These are phyloP conservation scores for Ascocoryne sarcoides DNA, from an alignment of 2,329 filamentous ascomycete genomes.

Conservation along the genomic window DNA sequence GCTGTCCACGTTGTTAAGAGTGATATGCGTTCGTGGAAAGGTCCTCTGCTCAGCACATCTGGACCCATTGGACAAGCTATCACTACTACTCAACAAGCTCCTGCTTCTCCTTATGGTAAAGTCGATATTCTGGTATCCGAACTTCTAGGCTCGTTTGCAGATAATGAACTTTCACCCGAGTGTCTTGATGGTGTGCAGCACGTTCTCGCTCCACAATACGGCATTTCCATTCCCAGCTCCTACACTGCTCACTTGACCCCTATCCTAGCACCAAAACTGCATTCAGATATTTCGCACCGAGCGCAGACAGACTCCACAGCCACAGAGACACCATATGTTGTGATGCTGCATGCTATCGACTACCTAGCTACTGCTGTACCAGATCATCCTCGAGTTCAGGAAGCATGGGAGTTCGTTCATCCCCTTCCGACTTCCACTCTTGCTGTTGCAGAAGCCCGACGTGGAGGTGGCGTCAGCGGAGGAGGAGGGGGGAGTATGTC, in stretches of 20 bases:
- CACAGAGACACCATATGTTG: slow-evolving; percentile 89
- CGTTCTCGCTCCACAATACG: slow-evolving; percentile 67
- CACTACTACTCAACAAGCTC: slow-evolving; percentile 28
- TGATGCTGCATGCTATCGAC: slow-evolving; percentile 84
- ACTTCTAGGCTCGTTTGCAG: slow-evolving; percentile 86
- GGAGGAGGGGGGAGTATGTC: slow-evolving; percentile 65
- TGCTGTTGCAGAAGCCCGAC: slow-evolving; percentile 44
- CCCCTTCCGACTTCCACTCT: slow-evolving; percentile 56
- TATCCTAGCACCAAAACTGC: slow-evolving; percentile 76
- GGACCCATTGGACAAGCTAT: slow-evolving; percentile 29
- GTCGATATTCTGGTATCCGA: slow-evolving; percentile 94
- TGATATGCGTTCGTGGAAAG: slow-evolving; percentile 95
- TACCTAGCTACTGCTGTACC: slow-evolving; percentile 61
- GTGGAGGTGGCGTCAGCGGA: slow-evolving; percentile 54
- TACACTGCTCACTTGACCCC: slow-evolving; percentile 95
- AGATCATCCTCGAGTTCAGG: slow-evolving; percentile 56
- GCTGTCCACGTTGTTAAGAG: slow-evolving; percentile 85
- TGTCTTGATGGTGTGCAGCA: slow-evolving; percentile 94
- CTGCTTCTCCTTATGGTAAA: slow-evolving; percentile 45
- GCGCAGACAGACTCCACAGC: slow-evolving; percentile 54
- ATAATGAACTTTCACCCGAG: slow-evolving; percentile 95
- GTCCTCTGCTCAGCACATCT: slow-evolving; percentile 46
- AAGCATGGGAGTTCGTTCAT: slow-evolving; percentile 74
- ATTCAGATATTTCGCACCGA: slow-evolving; percentile 68
- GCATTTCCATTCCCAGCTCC: slow-evolving; percentile 86